Conservation (phyloP, 148 eudicot genomes). For the Cornus suecica region DNA sequence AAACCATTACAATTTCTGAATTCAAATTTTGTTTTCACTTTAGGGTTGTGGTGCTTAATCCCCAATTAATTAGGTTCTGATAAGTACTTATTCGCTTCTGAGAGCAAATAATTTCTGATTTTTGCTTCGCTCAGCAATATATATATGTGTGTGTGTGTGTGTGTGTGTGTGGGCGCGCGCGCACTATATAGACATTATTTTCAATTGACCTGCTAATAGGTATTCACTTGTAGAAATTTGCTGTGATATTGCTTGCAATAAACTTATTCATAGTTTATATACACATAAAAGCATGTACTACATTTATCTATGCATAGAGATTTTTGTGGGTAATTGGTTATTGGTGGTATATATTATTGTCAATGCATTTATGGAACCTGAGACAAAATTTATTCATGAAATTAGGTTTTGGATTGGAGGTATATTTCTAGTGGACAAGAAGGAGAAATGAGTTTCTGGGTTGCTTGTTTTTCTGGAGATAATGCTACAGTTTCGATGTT, state of each 20-base stretch:
- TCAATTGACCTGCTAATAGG: not conserved
- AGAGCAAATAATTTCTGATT: not conserved
- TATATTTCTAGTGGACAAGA: not conserved
- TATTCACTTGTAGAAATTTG: not conserved
- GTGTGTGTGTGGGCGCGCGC: no score
- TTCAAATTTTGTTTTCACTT: not conserved
- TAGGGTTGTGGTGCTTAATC: not conserved
- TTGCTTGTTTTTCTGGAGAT: not conserved
- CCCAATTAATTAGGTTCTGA: no score
- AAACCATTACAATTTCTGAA: not conserved
- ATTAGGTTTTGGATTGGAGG: constrained; percentile 9
- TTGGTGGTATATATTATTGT: no score
- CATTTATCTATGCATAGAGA: not conserved
- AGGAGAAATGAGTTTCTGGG: constrained; percentile 1
- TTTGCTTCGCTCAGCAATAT: not conserved
- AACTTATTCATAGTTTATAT: not conserved
- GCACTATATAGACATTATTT: no score
- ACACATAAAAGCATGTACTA: not conserved
- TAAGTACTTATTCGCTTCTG: not conserved
- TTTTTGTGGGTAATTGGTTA: no score
- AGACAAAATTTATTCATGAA: not conserved
- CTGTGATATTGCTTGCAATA: not conserved
- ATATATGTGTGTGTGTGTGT: no score
- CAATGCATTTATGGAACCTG: not conserved
- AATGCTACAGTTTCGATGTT: not conserved